Conservation (phyloP, 1,139 yeast genomes). For the Pichia sp. region DNA sequence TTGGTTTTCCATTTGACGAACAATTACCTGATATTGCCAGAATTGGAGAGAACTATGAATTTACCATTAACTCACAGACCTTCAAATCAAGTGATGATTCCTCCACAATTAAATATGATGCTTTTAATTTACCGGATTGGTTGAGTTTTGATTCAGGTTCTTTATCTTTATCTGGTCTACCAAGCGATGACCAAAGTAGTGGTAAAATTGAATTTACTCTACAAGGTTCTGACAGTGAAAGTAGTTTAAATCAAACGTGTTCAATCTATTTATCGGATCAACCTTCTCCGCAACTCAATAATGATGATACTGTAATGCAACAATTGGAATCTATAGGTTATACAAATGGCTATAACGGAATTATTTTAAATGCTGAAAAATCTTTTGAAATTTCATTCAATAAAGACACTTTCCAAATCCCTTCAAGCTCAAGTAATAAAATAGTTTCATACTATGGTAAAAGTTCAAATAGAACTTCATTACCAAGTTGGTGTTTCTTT, state of each 20-base stretch:
- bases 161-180: conserved; percentile 66
- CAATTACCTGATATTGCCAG: conserved; percentile 89
- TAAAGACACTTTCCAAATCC: conserved; percentile 44
- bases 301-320: conserved; percentile 37
- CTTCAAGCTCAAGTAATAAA: conserved; percentile 38
- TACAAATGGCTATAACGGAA: conserved; percentile 68
- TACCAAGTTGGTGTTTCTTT: conserved; percentile 85
- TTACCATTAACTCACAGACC: conserved; percentile 66
- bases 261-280: conserved; percentile 45
- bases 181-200: conserved; percentile 36
- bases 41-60: conserved; percentile 53
- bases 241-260: conserved; percentile 39
- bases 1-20: conserved; percentile 73
- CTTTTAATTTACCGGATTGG: conserved; percentile 67
- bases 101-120: conserved; percentile 47
- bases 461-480: conserved; percentile 71
- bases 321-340: conserved; percentile 52
- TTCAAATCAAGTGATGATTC: conserved; percentile 43
- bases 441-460: conserved; percentile 78
- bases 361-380: conserved; percentile 67
- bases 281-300: conserved; percentile 43
- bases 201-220: conserved; percentile 44
- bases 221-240: conserved; percentile 56
- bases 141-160: conserved; percentile 57
- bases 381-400: conserved; percentile 59